Evolutionary conservation across 768 basidiomycete genomes (phyloP).

Genomic region (Pleurotus pulmonarius): DNA sequence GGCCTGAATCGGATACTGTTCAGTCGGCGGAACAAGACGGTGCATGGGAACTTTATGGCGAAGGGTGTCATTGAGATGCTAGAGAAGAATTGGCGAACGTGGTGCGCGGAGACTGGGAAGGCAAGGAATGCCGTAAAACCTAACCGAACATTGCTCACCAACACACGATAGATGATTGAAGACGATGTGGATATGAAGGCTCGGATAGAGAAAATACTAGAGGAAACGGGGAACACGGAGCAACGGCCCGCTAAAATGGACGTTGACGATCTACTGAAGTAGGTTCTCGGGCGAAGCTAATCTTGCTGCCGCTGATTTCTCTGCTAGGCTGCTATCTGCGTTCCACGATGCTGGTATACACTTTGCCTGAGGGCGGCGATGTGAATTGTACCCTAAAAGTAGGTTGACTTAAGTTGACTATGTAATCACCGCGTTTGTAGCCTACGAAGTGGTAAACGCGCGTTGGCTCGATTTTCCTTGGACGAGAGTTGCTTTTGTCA

Average conservation of each 20-base stretch:
- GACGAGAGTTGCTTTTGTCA: too few species aligned
- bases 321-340: conserved; percentile 58
- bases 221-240: conserved; percentile 69
- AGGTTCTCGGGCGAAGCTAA: conserved; percentile 20
- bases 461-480: too few species aligned
- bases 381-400: too few species aligned
- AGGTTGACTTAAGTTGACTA: too few species aligned
- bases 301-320: conserved; percentile 7
- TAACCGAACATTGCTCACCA: not conserved
- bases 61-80: conserved; percentile 95
- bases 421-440: too few species aligned
- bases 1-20: conserved; percentile 91
- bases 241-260: conserved; percentile 91
- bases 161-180: conserved; percentile 51
- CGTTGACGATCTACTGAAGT: conserved; percentile 89
- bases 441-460: too few species aligned
- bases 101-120: conserved; percentile 79
- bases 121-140: conserved; percentile 23
- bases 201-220: conserved; percentile 69
- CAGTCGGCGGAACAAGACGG: conserved; percentile 83
- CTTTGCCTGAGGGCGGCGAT: conserved; percentile 67
- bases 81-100: conserved; percentile 90
- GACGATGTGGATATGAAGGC: conserved; percentile 67
- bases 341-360: conserved; percentile 76
- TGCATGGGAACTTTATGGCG: conserved; percentile 87